Evolutionary conservation across 805 yeast species (phyloP).

Genomic region (Limtongia smithiae): DNA sequence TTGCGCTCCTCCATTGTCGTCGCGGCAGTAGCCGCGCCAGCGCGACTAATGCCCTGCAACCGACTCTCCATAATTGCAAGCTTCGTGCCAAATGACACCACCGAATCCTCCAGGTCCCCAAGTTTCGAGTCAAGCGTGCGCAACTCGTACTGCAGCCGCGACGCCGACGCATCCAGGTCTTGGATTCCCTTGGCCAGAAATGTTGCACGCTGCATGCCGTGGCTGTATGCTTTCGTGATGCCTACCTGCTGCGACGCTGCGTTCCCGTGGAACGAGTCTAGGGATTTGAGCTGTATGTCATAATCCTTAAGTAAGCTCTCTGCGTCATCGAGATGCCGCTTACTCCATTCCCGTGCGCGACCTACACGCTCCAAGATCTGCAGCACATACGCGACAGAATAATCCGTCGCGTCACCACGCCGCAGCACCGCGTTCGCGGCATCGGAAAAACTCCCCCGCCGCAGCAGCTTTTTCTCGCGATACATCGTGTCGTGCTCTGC

Average conservation of each 20-base stretch:
- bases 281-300: conserved; percentile 1
- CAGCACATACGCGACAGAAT: conserved; percentile 13
- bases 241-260: conserved; percentile 18
- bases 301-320: conserved; percentile 3
- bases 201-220: conserved; percentile 27
- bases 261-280: conserved; percentile 28
- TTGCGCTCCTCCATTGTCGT: too few relatives aligned
- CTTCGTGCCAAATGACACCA: conserved; percentile 44
- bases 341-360: conserved; percentile 31
- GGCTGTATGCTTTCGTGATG: conserved; percentile 23
- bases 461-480: not conserved
- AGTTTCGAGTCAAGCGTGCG: conserved; percentile 57
- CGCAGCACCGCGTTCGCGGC: conserved; percentile 32
- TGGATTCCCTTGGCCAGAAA: conserved; percentile 37
- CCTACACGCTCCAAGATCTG: conserved; percentile 28
- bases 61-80: conserved; percentile 39
- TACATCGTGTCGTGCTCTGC: too few relatives aligned
- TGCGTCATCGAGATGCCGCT: conserved; percentile 20
- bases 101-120: conserved; percentile 63
- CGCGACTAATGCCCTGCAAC: too few relatives aligned
- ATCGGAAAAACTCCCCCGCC: conserved; percentile 42
- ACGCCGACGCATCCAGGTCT: conserved; percentile 55
- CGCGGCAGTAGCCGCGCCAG: too few relatives aligned
- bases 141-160: conserved; percentile 63
- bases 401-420: conserved; percentile 28